A percentile compares a stretch with the other conserved stretches of the same genome.
These are phyloP conservation scores for Schizopora paradoxa DNA, from an alignment of 1,284 basidiomycete species.

Conservation along the genomic window DNA sequence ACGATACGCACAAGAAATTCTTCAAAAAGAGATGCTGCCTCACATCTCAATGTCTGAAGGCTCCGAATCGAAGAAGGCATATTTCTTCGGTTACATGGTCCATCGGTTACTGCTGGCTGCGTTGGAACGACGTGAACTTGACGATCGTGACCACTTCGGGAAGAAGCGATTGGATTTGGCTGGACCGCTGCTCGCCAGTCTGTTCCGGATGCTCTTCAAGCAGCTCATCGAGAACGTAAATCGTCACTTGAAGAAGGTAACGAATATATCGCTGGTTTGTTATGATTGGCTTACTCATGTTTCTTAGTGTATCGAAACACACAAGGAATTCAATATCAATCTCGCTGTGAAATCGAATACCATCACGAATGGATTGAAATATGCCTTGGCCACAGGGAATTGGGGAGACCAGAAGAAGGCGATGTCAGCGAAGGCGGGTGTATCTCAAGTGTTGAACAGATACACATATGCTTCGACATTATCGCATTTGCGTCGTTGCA, in stretches of 20 bases:
- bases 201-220: slow-evolving; percentile 97
- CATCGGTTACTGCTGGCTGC: slow-evolving; percentile 93
- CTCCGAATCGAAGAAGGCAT: slow-evolving; percentile 97
- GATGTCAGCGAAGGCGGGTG: slow-evolving; percentile 96
- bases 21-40: slow-evolving; percentile 98
- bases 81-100: slow-evolving; percentile 99
- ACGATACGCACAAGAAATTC: slow-evolving; percentile 94
- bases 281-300: neutral
- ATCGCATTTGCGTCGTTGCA: slow-evolving; percentile 96
- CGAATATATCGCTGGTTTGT: slow-evolving; percentile 3
- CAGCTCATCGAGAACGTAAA: slow-evolving; percentile 97
- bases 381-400: slow-evolving; percentile 97
- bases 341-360: slow-evolving; percentile 94
- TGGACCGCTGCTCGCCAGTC: slow-evolving; percentile 88
- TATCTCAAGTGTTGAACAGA: slow-evolving; percentile 97
- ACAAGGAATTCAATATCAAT: slow-evolving; percentile 92
- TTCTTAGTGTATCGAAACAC: slow-evolving; percentile 87
- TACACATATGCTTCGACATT: slow-evolving; percentile 99
- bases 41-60: slow-evolving; percentile 96
- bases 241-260: slow-evolving; percentile 91
- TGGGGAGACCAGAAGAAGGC: slow-evolving; percentile 99
- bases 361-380: slow-evolving; percentile 97
- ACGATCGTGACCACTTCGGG: slow-evolving; percentile 99
- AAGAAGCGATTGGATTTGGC: slow-evolving; percentile 97
- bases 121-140: slow-evolving; percentile 90